phyloP scores from a whole-genome alignment of 495 filamentous ascomycete genomes.

The Penicillium paxilli region DNA sequence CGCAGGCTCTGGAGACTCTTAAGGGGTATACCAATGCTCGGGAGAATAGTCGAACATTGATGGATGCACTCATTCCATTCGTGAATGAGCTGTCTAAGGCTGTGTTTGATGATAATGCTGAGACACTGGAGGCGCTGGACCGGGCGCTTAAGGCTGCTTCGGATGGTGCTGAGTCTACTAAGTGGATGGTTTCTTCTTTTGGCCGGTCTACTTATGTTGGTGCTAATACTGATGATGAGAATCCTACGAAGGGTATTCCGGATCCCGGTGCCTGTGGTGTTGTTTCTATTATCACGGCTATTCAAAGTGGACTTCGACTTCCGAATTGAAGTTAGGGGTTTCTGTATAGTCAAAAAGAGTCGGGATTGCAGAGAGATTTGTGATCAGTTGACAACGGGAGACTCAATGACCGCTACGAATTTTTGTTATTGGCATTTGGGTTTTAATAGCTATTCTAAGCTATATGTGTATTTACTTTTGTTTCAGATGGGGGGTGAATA shows the following conservation, averaged over 20 bases:
- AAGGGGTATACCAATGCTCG: slow-evolving; percentile 14
- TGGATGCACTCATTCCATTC: slow-evolving; percentile 15
- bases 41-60: slow-evolving; percentile 11
- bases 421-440: background rate
- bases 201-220: slow-evolving; percentile 19
- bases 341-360: background rate
- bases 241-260: slow-evolving; percentile 12
- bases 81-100: slow-evolving; percentile 5
- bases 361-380: background rate
- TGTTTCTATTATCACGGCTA: slow-evolving; percentile 2
- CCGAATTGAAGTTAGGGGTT: background rate
- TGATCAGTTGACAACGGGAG: background rate
- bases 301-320: background rate
- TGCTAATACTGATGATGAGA: slow-evolving; percentile 4
- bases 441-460: background rate
- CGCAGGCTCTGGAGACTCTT: slow-evolving; percentile 7
- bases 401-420: background rate
- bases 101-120: slow-evolving; percentile 1
- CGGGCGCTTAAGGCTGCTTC: slow-evolving; percentile 5
- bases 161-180: slow-evolving; percentile 9
- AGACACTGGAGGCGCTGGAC: background rate
- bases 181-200: slow-evolving; percentile 10
- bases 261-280: slow-evolving; percentile 16
- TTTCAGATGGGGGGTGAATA: background rate
- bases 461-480: background rate